Conservation (phyloP, 805 yeast genomes). For the Lipomyces sp. region DNA sequence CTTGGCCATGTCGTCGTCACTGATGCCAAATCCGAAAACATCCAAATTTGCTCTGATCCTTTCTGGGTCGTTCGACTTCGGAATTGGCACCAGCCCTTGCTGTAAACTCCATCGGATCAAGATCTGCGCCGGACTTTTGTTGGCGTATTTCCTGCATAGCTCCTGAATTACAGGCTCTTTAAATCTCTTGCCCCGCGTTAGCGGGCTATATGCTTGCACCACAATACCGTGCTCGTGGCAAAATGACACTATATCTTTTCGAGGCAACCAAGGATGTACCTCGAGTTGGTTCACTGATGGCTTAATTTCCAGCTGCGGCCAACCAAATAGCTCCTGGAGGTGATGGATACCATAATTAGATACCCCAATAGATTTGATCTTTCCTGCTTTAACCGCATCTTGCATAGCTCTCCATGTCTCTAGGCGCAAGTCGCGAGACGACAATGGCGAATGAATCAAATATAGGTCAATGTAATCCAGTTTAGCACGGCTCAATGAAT, state of each 20-base stretch:
- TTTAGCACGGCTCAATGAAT: conserved; percentile 57
- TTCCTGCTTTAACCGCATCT: conserved; percentile 58
- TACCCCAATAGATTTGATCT: conserved; percentile 59
- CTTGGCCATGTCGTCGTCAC: conserved; percentile 41
- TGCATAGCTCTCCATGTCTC: conserved; percentile 62
- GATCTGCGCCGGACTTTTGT: conserved; percentile 53
- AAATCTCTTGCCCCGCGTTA: conserved; percentile 58
- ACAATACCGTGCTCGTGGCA: conserved; percentile 54
- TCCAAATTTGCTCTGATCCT: conserved; percentile 62
- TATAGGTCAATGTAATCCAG: conserved; percentile 74
- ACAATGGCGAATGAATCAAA: conserved; percentile 61
- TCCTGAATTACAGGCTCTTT: conserved; percentile 44
- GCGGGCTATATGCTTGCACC: conserved; percentile 67
- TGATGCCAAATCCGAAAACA: conserved; percentile 54
- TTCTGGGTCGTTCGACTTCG: conserved; percentile 60
- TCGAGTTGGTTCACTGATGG: conserved; percentile 77
- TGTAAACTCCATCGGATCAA: conserved; percentile 57
- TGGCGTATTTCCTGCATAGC: conserved; percentile 48
- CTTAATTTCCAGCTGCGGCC: conserved; percentile 52
- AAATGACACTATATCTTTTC: conserved; percentile 50
- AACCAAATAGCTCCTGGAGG: conserved; percentile 56
- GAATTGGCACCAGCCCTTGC: conserved; percentile 61
- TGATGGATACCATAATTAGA: conserved; percentile 66
- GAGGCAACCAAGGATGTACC: conserved; percentile 57
- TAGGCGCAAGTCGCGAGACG: conserved; percentile 45